These are phyloP conservation scores for Manihot esculenta DNA, from an alignment of 441 rosid genomes.

Conservation along the genomic window DNA sequence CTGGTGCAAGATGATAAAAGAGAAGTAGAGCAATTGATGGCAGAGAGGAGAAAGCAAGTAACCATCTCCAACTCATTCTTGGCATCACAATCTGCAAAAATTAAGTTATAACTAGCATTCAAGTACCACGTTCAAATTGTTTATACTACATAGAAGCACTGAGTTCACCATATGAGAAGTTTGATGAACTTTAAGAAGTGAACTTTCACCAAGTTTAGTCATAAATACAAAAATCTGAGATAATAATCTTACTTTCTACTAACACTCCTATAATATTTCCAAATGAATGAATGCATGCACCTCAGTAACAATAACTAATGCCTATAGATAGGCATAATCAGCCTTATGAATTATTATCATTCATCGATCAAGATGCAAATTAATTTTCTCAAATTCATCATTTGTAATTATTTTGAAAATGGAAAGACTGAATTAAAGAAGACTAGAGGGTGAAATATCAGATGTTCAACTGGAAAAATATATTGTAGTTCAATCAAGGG, in stretches of 20 bases:
- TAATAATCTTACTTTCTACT: too few species aligned
- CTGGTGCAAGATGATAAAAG: constrained; percentile 53
- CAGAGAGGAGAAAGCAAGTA: constrained; percentile 67
- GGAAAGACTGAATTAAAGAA: too few species aligned
- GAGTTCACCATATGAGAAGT: too few species aligned
- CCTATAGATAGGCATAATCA: not conserved
- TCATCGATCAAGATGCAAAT: not conserved
- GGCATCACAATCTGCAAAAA: constrained; percentile 72
- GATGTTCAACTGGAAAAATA: too few species aligned
- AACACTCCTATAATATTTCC: too few species aligned
- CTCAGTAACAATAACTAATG: too few species aligned
- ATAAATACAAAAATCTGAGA: too few species aligned
- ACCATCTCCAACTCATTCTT: constrained; percentile 75
- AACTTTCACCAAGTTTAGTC: too few species aligned
- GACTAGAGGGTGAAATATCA: too few species aligned
- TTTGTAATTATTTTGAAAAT: too few species aligned
- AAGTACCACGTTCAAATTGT: not conserved
- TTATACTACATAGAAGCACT: not conserved
- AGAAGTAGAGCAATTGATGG: constrained; percentile 64
- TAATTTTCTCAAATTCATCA: not conserved
- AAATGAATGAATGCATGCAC: not conserved
- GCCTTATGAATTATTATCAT: not conserved
- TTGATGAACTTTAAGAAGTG: too few species aligned
- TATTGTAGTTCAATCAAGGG: too few species aligned
- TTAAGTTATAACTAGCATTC: not conserved